These are phyloP conservation scores for Forsythia viridissima DNA, from an alignment of 257 asterid genomes.

Conservation along the genomic window DNA sequence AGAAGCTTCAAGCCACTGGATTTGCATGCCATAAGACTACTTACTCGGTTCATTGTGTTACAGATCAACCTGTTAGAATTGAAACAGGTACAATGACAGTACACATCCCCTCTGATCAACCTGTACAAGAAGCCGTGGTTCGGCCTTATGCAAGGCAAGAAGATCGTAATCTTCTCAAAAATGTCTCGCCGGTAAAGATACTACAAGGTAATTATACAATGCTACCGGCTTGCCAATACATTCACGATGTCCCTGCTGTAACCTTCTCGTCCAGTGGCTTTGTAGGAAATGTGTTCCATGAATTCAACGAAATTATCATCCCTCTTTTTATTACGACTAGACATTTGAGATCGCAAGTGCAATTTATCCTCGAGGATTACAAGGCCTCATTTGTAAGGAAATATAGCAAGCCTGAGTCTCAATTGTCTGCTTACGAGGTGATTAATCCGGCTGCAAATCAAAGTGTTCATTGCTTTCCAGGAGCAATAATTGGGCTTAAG, in stretches of 20 bases:
- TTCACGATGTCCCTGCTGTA: conserved; percentile 40
- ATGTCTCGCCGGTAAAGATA: conserved; percentile 38
- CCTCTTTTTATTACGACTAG: conserved; percentile 57
- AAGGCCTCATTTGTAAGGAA: conserved; percentile 36
- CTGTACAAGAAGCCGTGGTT: conserved; percentile 18
- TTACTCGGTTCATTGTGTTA: conserved; percentile 40
- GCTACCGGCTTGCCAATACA: conserved; percentile 36
- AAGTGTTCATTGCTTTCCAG: conserved; percentile 56
- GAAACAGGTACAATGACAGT: conserved; percentile 35
- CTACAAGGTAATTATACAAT: conserved; percentile 16
- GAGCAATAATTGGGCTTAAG: conserved; percentile 49
- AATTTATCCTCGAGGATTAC: conserved; percentile 44
- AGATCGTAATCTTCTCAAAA: conserved; percentile 34
- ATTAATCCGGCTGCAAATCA: conserved; percentile 34
- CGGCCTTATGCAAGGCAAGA: conserved; percentile 53
- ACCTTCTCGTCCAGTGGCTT: conserved; percentile 55
- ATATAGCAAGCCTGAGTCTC: conserved; percentile 33
- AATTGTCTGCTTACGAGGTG: conserved; percentile 35
- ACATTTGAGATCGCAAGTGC: conserved; percentile 39
- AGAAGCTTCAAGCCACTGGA: conserved; percentile 39
- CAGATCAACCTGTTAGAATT: conserved; percentile 38
- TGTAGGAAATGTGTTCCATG: conserved; percentile 54
- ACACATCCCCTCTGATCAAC: conserved; percentile 20
- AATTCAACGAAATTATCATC: conserved; percentile 58
- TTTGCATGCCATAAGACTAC: conserved; percentile 40